A percentile compares a stretch with the other conserved stretches of the same genome.
Evolutionary conservation across 345 rosid species (phyloP).

Genomic region (Syzygium grande): DNA sequence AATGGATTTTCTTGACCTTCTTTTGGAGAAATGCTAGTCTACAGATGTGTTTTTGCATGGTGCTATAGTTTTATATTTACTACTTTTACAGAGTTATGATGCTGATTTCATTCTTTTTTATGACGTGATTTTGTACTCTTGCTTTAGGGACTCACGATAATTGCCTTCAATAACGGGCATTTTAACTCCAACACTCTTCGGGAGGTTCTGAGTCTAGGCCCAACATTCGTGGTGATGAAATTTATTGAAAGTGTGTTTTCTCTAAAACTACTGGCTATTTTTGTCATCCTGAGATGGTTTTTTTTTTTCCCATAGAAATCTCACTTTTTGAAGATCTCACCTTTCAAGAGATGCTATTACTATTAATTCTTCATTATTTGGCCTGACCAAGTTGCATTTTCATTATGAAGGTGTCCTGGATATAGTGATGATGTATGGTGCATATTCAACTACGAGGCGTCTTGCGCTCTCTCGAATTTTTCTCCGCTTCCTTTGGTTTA

Average conservation of each 20-base stretch:
- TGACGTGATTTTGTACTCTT: not conserved
- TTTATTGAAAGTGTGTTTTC: conserved; percentile 65
- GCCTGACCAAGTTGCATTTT: conserved; percentile 5
- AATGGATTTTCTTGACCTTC: not conserved
- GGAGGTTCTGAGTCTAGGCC: conserved; percentile 88
- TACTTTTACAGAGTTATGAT: not conserved
- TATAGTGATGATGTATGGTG: conserved; percentile 92
- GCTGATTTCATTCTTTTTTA: not conserved
- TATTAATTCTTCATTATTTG: not conserved
- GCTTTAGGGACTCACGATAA: conserved; percentile 63
- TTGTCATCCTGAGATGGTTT: not conserved
- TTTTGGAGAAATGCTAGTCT: not conserved
- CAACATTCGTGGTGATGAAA: conserved; percentile 93
- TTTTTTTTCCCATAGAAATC: not conserved
- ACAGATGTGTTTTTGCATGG: not conserved
- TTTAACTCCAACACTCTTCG: conserved; percentile 44
- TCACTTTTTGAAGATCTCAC: not conserved
- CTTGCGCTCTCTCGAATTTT: conserved; percentile 78
- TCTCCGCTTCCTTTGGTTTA: conserved; percentile 83
- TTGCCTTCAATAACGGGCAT: conserved; percentile 67
- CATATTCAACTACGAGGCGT: conserved; percentile 77
- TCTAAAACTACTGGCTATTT: not conserved
- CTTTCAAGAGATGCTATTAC: not conserved
- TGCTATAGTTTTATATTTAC: not conserved
- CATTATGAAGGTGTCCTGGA: conserved; percentile 69